Base-by-base conservation (phyloP, 208 protist genomes). In the Leishmania braziliensis region DNA sequence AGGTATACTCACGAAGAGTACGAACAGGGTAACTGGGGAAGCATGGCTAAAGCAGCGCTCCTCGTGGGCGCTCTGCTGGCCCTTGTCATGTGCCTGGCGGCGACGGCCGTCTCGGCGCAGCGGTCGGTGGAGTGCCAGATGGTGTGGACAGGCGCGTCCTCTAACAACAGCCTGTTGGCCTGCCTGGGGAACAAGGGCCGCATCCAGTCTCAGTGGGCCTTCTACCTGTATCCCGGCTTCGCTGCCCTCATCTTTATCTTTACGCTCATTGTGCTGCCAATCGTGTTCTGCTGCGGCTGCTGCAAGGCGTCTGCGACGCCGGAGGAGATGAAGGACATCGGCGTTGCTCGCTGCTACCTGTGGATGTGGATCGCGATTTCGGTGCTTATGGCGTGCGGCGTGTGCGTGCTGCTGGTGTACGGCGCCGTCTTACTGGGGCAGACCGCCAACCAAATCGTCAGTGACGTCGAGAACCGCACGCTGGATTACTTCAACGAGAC, bases 81-180 rank as follows among this genome's bases (percentile, higher is more conserved):
- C 46, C 54, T 86, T 54, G 51, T 84, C 43, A 68, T 88, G 84
- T 84, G 62, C 60, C 16, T 91, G 71, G 82, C 84, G 20, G 83
- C 84, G 36, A 78, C 80, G 4, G 60, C 81, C 4, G 85, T 62
- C 54, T 75, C 80, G 6, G 88, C 88, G 26, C 86, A 91, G 79
- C 84, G 71, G 48, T 93, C 91, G n/a, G 77, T 97, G n/a, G 86
- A 90, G 72, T 97, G 93, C 62, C 83, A 95, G 70, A 91, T 84
- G 36, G 89, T 93, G 23, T 97, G 93, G 93, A 78, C 46, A 5
- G 91, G 85, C n/a, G 84, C 93, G 0, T 91, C 82, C 12, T 58
- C 51, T 23, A 56, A 84, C 69, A 97, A 97, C 75, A 84, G 90
- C 75, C 29, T 97, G 9, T 9, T 93, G 23, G 76, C 86, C 3